Evolutionary conservation across 768 basidiomycete genomes (phyloP), one percentile per base, ranked within the genome.

Genomic region (Butyriboletus loyo): DNA sequence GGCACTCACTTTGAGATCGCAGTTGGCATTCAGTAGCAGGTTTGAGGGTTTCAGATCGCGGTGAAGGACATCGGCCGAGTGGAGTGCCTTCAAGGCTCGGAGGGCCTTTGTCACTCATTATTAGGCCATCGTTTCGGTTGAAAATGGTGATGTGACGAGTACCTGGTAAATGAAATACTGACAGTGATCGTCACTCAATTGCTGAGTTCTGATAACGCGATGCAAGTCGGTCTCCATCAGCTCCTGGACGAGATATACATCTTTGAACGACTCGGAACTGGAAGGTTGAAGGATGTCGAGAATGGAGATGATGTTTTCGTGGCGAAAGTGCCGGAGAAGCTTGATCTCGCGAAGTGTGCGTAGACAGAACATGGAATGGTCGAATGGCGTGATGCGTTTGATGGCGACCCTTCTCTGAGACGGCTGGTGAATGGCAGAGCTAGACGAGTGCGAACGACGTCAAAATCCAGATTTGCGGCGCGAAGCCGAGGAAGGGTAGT

Each of bases 111-210:
- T 24, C 43, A 38, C 36, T 43, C 32, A 24, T 15, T 6, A 48
- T 59, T 17, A 60, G 53, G 32, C n/a, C 11, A 32, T 25, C 7
- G 34, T 17, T 38, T 38, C 31, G 50, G 48, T 24, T 40, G 36
- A 25, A 38, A 36, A 28, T 40, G 24, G 21, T 8, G 41, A 37
- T 49, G 60, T 38, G 43, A 35, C 52, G 67, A 74, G 45, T 55
- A 84, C 86, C 79, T 98, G 96, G 69, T 99, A 99, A 59, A 96
- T 86, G 66, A 99, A 98, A 70, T 99, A 99, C 71, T 98, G 93
- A 61, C 85, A 87, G 66, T 98, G 95, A 66, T 98, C 94, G 66
- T 98, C 96, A 52, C 87, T 89, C 37, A 99, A 77, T 53, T 89
- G 84, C 71, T 98, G 96, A 0, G 97, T 96, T 24, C 92, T 80